A percentile compares a stretch with the other conserved stretches of the same genome.
Evolutionary conservation across 345 rosid genomes (phyloP).

Genomic region (Salix dunnii): DNA sequence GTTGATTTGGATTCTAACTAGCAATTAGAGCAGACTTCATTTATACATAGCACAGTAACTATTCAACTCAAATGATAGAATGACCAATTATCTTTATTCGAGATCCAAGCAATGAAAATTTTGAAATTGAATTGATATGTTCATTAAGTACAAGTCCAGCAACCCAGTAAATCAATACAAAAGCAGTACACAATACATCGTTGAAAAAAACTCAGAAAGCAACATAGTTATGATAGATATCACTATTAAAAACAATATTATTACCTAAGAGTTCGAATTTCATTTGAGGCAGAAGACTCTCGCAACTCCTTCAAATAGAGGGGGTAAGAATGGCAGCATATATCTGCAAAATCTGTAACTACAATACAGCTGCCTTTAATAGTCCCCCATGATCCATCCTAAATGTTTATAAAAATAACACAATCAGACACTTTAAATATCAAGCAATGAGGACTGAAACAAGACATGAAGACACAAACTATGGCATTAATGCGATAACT

Average conservation of each 20-base stretch:
- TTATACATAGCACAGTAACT: neutral
- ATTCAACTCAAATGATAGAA: too few relatives aligned
- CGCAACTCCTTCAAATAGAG: conserved; percentile 60
- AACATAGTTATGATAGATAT: neutral
- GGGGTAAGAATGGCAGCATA: conserved; percentile 69
- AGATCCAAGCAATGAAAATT: neutral
- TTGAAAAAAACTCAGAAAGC: conserved; percentile 3
- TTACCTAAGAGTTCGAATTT: conserved; percentile 66
- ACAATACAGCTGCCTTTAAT: conserved; percentile 67
- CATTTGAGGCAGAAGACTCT: conserved; percentile 47
- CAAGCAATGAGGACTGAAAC: neutral
- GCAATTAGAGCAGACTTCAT: neutral
- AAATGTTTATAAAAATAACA: conserved; percentile 3
- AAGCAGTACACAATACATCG: neutral
- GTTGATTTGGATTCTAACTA: neutral
- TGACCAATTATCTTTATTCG: neutral
- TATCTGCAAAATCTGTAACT: conserved; percentile 69
- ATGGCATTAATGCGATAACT: neutral
- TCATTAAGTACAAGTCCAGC: neutral
- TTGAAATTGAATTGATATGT: neutral
- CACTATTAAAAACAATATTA: neutral
- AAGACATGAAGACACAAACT: neutral
- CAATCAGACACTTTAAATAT: neutral
- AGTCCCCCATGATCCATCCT: conserved; percentile 92
- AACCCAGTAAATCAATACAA: neutral